phyloP scores from a whole-genome alignment of 768 basidiomycete species.

The Mycena haematopus region DNA sequence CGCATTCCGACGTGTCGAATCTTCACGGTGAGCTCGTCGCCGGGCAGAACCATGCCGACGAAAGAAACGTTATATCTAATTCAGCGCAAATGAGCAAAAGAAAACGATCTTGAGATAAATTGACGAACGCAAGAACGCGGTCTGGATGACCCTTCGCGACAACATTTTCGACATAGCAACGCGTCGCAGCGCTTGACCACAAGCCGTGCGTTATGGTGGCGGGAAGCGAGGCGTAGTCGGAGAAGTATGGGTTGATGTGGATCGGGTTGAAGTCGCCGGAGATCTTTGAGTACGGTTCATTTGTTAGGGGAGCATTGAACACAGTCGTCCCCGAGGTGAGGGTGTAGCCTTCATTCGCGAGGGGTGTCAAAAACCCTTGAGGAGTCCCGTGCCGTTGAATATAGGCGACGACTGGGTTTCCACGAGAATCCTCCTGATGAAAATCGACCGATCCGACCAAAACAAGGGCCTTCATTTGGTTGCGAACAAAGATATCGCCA shows the following conservation, averaged over 20 bases:
- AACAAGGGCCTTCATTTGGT: slow-evolving; percentile 86
- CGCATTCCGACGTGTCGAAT: slow-evolving; percentile 92
- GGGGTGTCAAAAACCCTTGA: slow-evolving; percentile 76
- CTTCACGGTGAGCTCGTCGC: slow-evolving; percentile 84
- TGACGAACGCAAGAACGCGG: slow-evolving; percentile 82
- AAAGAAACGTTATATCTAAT: slow-evolving; percentile 90
- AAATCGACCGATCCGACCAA: slow-evolving; percentile 90
- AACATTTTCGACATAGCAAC: slow-evolving; percentile 90
- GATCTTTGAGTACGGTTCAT: slow-evolving; percentile 93
- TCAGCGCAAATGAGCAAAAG: slow-evolving; percentile 15
- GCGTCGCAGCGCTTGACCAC: slow-evolving; percentile 95
- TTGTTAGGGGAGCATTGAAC: slow-evolving; percentile 87
- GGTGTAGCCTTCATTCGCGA: slow-evolving; percentile 87
- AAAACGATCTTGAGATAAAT: slow-evolving; percentile 7
- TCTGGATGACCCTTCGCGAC: slow-evolving; percentile 93
- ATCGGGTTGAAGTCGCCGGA: slow-evolving; percentile 99
- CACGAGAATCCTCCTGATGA: slow-evolving; percentile 84
- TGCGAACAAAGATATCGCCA: slow-evolving; percentile 87
- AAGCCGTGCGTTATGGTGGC: slow-evolving; percentile 98
- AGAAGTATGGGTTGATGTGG: slow-evolving; percentile 98
- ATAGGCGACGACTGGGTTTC: slow-evolving; percentile 93
- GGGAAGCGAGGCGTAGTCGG: slow-evolving; percentile 90
- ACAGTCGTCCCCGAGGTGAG: slow-evolving; percentile 70
- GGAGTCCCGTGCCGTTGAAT: slow-evolving; percentile 88
- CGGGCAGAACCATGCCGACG: slow-evolving; percentile 96